phyloP scores from a whole-genome alignment of 176 grass and related monocot genomes.

The Saccharum officinarum region DNA sequence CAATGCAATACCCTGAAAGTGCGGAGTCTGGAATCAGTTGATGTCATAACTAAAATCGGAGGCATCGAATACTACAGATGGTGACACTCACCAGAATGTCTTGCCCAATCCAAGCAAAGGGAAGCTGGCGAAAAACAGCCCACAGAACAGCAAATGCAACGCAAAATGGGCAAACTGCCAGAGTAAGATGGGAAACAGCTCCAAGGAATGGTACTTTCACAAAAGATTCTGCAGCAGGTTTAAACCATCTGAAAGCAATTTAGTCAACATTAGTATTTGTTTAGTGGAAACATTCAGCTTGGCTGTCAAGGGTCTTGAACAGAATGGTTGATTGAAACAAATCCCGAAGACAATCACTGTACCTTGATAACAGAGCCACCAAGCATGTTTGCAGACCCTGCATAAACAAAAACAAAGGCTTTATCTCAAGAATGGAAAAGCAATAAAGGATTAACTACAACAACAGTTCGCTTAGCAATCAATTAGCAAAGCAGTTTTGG shows the following conservation, averaged over 20 bases:
- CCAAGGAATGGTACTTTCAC: constrained; percentile 89
- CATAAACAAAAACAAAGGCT: constrained; percentile 28
- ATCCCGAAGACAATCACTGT: constrained; percentile 26
- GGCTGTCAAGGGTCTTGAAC: constrained; percentile 9
- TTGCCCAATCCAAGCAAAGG: constrained; percentile 91
- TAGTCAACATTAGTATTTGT: constrained; percentile 15
- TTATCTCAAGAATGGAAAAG: constrained; percentile 8
- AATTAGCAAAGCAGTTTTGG: background rate
- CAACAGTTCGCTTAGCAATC: background rate
- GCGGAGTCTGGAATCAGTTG: constrained; percentile 1
- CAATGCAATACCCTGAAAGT: constrained; percentile 74
- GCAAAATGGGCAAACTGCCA: constrained; percentile 80
- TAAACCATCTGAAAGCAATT: constrained; percentile 78
- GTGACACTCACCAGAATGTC: constrained; percentile 77
- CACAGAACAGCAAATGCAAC: constrained; percentile 79
- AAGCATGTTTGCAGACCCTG: constrained; percentile 99
- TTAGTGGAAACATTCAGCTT: background rate
- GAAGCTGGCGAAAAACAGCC: constrained; percentile 64
- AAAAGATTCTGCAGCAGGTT: constrained; percentile 73
- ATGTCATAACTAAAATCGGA: constrained; percentile 5
- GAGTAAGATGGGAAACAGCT: constrained; percentile 86
- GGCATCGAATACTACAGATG: constrained; percentile 1
- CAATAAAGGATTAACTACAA: constrained; percentile 16
- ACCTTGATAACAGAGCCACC: constrained; percentile 92
- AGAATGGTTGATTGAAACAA: constrained; percentile 31